phyloP scores from a whole-genome alignment of 805 yeast genomes.

The Candida railenensis region DNA sequence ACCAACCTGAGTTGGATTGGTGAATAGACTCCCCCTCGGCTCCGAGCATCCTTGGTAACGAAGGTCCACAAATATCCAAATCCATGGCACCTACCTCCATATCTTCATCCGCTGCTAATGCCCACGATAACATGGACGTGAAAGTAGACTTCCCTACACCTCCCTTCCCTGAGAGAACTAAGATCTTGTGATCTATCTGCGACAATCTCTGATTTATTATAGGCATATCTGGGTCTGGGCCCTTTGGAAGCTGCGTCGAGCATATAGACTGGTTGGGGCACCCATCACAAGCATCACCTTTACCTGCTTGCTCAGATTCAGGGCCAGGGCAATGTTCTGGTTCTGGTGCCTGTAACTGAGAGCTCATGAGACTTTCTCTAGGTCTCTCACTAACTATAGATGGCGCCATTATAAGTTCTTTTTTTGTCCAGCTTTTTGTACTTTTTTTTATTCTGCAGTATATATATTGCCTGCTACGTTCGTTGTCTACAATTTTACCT shows the following conservation, averaged over 20 bases:
- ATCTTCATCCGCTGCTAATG: slow-evolving; percentile 75
- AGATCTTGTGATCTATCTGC: slow-evolving; percentile 71
- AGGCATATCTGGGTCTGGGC: slow-evolving; percentile 93
- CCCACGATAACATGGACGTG: slow-evolving; percentile 96
- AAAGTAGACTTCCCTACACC: slow-evolving; percentile 98
- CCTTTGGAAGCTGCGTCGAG: slow-evolving; percentile 77
- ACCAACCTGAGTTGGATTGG: slow-evolving; percentile 90
- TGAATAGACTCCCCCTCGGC: slow-evolving; percentile 84
- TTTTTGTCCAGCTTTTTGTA: not conserved
- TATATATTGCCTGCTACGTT: not conserved
- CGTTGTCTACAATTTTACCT: too few species aligned
- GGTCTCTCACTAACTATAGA: slow-evolving; percentile 3
- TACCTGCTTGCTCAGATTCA: slow-evolving; percentile 90
- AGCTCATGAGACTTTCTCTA: slow-evolving; percentile 3
- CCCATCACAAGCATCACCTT: slow-evolving; percentile 89
- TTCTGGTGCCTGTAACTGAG: slow-evolving; percentile 57
- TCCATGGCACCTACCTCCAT: slow-evolving; percentile 96
- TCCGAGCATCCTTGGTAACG: slow-evolving; percentile 92
- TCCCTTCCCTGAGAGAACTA: slow-evolving; percentile 81
- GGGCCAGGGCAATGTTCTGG: slow-evolving; percentile 99
- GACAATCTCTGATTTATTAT: slow-evolving; percentile 65
- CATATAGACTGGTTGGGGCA: slow-evolving; percentile 94
- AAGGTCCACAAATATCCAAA: slow-evolving; percentile 96
- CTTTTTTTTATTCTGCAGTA: not conserved
- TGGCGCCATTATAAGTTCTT: not conserved